Evolutionary conservation across 164 flowering plant genomes (phyloP), one percentile per base, ranked within the genome.

Genomic region (Nymphaea colorata): DNA sequence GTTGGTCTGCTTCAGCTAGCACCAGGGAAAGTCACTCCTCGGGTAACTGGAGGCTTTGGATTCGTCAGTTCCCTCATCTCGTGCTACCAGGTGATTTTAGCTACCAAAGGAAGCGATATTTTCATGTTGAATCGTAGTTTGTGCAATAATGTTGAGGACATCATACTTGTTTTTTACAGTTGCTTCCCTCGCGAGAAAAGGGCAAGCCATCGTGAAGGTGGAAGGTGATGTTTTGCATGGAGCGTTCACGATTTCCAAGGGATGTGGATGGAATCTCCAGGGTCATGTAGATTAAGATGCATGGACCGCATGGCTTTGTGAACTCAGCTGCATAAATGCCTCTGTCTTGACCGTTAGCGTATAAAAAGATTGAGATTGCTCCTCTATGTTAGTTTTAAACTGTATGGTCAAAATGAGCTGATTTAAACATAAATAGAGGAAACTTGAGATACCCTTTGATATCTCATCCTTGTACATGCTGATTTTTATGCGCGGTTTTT

Each of bases 41-140:
- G 99, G 67, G 94, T 95, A 2, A 87, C 96, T 4, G 98, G 99
- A 69, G 99, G 84, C 63, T 81, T 92, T 69, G 99, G 99, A 71
- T 90, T 95, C 70, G 74, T 74, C 53, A 83, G 78, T 77, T 92
- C 99, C 41, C 90, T 92, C 66, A 95, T 95, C 69, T 92, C 99
- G 15, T 95, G 98, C 73, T 95, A 95, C 79, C 99, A 95, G 98
- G 99, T 94, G 55, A 68, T 44, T 59, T 43, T 14, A 6, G 17
- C 43, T 8, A 62, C 67, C 67, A 66, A 18, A 15, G n/a, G 16
- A 25, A 36, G 8, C 6, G 61, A 14, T 16, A 3, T 4, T n/a
- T 59, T 25, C 5, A 43, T 2, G 2, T 25, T 43, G 6, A 15
- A 41, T 62, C 14, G n/a, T 42, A 44, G n/a, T 41, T n/a, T 41